Base-by-base conservation (phyloP, 768 basidiomycete genomes). In the Pulveroboletus sp. region DNA sequence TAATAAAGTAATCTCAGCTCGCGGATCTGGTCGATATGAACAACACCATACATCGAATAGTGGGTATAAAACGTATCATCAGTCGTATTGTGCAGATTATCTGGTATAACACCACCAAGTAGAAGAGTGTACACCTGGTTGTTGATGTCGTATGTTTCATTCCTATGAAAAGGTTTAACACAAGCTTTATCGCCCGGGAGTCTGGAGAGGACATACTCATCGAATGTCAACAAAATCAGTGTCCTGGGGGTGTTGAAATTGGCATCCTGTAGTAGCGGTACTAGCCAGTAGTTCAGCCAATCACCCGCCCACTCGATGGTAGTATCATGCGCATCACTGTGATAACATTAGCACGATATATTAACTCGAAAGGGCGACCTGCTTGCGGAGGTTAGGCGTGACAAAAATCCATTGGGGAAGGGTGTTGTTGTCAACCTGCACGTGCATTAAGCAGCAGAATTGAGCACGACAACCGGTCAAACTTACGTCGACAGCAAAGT, bases 311-410 rank as follows among this genome's bases (percentile, higher is more conserved):
- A 81, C 47, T 69, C 74, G 51, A 81, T 62, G 20, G 69, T 72
- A 5, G 83, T 84, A 61, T 85, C 81, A 50, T 83, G 84, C 1
- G 68, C 81, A 53, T 83, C 82, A 57, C 84, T 75, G 41, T 72
- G 58, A 33, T 17, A 6, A 21, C 27, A 14, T 56, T 10, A 50
- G 42, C 25, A 9, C 29, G 34, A 21, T 5, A 8, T 10, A 47
- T 40, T 21, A 6, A 16, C 16, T 14, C 23, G 46, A 10, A 7
- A 27, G 19, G 4, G 39, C 8, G 16, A 53, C 66, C 9, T 32
- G 62, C 64, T 68, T 43, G 45, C 57, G 59, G 10, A 81, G 67
- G 61, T 85, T 85, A 12, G 84, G 84, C 2, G 84, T 84, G 45
- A 85, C 69, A 53, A 80, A 84, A 9, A 71, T 53, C 79, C 81